Conservation (phyloP, 2,329 filamentous ascomycete species). For the Cercospora beticola region DNA sequence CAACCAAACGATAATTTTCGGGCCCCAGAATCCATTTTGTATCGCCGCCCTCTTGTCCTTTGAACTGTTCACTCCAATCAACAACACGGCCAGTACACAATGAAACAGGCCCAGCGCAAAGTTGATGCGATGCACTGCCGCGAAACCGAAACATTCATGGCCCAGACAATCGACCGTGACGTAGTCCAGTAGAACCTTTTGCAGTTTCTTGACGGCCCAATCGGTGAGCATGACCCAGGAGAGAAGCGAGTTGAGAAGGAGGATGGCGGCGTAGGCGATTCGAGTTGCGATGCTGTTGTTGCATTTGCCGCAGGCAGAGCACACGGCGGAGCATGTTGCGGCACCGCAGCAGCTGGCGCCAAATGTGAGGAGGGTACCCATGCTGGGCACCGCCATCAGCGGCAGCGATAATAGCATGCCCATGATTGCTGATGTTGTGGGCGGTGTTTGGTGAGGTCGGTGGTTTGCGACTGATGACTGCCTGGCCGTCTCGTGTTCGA, state of each 20-base stretch:
- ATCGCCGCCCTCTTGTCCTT: slow-evolving; percentile 83
- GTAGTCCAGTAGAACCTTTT: slow-evolving; percentile 89
- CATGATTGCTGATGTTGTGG: slow-evolving; percentile 56
- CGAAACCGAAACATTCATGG: slow-evolving; percentile 89
- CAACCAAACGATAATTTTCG: slow-evolving; percentile 89
- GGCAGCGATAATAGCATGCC: slow-evolving; percentile 88
- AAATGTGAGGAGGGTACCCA: slow-evolving; percentile 77
- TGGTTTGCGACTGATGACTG: neutral
- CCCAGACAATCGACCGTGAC: slow-evolving; percentile 87
- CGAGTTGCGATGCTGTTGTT: slow-evolving; percentile 96
- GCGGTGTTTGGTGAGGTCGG: neutral
- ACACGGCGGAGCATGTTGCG: slow-evolving; percentile 89
- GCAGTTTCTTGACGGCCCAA: slow-evolving; percentile 94
- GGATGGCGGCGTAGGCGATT: slow-evolving; percentile 79
- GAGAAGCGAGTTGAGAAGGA: slow-evolving; percentile 92
- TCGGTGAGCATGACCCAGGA: slow-evolving; percentile 99
- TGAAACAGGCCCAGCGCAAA: slow-evolving; percentile 96
- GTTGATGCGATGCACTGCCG: slow-evolving; percentile 96
- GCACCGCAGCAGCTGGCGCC: slow-evolving; percentile 92
- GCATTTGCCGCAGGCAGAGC: slow-evolving; percentile 93
- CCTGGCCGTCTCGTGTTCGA: neutral
- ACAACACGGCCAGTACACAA: slow-evolving; percentile 75
- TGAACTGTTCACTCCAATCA: slow-evolving; percentile 83
- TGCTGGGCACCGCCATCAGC: slow-evolving; percentile 81
- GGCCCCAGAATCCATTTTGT: slow-evolving; percentile 99